phyloP scores from a whole-genome alignment of 139 green algal genomes.

The Astrephomene gubernaculifera region DNA sequence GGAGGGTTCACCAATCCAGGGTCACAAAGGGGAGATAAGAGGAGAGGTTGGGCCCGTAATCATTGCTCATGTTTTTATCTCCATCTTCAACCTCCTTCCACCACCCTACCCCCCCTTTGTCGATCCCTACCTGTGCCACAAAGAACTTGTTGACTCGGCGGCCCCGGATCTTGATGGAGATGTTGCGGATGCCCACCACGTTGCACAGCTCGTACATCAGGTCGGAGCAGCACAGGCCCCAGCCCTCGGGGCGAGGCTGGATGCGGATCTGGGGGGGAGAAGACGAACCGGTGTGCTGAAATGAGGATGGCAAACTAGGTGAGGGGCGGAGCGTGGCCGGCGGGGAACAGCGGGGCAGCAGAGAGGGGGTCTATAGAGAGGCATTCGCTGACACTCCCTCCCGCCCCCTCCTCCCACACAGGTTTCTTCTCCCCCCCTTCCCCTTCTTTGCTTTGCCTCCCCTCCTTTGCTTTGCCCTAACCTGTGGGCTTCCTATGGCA shows the following conservation, averaged over 20 bases:
- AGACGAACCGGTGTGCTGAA: background rate
- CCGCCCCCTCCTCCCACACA: background rate
- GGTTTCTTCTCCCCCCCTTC: background rate
- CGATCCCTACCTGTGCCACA: constrained; percentile 29
- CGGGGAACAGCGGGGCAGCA: background rate
- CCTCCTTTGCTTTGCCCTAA: too few relatives aligned
- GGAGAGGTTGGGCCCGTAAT: background rate
- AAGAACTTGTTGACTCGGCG: constrained; percentile 46
- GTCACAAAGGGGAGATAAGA: background rate
- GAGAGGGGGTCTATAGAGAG: background rate
- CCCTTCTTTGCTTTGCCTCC: background rate
- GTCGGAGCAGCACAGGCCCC: constrained; percentile 53
- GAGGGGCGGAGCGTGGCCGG: background rate
- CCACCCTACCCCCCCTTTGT: background rate
- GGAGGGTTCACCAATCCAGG: background rate
- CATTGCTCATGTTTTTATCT: background rate
- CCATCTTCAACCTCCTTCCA: background rate
- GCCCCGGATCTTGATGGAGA: constrained; percentile 55
- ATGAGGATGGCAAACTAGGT: background rate
- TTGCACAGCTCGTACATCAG: constrained; percentile 62
- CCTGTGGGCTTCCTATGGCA: too few relatives aligned
- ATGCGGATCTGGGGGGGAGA: constrained; percentile 47
- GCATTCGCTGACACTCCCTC: background rate
- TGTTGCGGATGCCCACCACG: constrained; percentile 59
- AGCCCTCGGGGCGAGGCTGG: constrained; percentile 58